Conservation (phyloP, 805 yeast genomes). For the Wickerhamomyces chaumierensis region DNA sequence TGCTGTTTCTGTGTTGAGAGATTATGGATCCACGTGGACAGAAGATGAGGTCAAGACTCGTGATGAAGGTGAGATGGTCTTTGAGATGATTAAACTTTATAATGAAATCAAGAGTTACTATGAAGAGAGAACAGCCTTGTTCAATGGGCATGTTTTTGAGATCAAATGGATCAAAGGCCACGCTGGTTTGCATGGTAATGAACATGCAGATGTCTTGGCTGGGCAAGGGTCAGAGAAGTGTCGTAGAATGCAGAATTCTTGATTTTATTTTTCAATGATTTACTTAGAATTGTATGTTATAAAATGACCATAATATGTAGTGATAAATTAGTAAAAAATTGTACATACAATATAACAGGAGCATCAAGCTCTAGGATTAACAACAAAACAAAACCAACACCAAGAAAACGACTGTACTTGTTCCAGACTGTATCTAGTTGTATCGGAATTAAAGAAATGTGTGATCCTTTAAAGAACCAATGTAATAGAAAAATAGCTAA, state of each 20-base stretch:
- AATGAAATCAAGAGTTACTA: slow-evolving; percentile 27
- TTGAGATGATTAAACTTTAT: slow-evolving; percentile 31
- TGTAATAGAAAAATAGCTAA: no score
- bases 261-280: no score
- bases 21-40: slow-evolving; percentile 51
- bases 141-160: slow-evolving; percentile 26
- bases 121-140: slow-evolving; percentile 11
- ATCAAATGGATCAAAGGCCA: slow-evolving; percentile 68
- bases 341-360: background rate
- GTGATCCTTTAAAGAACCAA: no score
- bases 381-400: no score
- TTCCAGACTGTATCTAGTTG: no score
- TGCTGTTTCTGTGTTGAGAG: slow-evolving; percentile 40
- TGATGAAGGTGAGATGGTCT: slow-evolving; percentile 19
- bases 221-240: slow-evolving; percentile 39
- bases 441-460: no score
- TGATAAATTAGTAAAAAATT: no score
- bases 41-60: slow-evolving; percentile 38
- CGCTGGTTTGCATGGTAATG: slow-evolving; percentile 59
- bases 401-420: no score
- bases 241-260: background rate
- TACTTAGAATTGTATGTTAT: no score
- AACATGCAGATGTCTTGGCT: slow-evolving; percentile 67
- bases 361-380: background rate
- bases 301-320: no score